A percentile compares a stretch with the other conserved stretches of the same genome.
These are phyloP conservation scores for Chlamydomonas reinhardtii DNA, from an alignment of 163 green algal species.

Conservation along the genomic window DNA sequence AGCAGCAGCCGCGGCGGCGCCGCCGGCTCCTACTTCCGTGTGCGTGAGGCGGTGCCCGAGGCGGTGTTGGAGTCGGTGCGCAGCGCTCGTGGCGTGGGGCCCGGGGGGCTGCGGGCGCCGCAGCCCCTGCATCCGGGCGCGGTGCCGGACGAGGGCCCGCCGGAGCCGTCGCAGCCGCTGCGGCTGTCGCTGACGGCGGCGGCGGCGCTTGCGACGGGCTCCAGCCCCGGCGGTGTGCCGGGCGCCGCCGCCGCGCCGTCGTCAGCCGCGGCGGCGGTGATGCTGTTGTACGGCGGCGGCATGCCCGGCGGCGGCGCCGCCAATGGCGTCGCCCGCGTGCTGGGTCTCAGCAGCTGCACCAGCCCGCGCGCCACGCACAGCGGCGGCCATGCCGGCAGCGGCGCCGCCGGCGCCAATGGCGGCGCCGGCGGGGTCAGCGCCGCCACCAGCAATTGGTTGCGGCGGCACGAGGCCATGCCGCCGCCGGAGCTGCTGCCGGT, in stretches of 20 bases:
- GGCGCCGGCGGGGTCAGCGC: too few species aligned
- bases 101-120: background rate
- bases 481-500: slow-evolving; percentile 34
- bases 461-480: slow-evolving; percentile 22
- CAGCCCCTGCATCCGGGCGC: slow-evolving; percentile 22
- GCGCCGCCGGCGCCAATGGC: too few species aligned
- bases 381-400: too few species aligned
- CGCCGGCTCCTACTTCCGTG: slow-evolving; percentile 38
- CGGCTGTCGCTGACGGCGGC: background rate
- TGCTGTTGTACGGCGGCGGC: background rate
- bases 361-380: background rate
- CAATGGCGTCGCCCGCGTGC: too few species aligned
- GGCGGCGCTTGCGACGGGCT: background rate
- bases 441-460: slow-evolving; percentile 17
- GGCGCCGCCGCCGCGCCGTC: too few species aligned
- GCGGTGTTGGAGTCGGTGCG: slow-evolving; percentile 23
- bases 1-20: background rate
- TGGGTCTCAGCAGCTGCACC: background rate
- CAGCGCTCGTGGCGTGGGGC: background rate
- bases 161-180: background rate
- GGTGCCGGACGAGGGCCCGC: slow-evolving; percentile 19
- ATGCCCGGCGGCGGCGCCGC: background rate
- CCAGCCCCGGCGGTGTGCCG: background rate
- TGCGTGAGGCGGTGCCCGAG: slow-evolving; percentile 38
- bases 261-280: too few species aligned